Base-by-base conservation (phyloP, 805 yeast species). In the Monosporozyma siamensis region DNA sequence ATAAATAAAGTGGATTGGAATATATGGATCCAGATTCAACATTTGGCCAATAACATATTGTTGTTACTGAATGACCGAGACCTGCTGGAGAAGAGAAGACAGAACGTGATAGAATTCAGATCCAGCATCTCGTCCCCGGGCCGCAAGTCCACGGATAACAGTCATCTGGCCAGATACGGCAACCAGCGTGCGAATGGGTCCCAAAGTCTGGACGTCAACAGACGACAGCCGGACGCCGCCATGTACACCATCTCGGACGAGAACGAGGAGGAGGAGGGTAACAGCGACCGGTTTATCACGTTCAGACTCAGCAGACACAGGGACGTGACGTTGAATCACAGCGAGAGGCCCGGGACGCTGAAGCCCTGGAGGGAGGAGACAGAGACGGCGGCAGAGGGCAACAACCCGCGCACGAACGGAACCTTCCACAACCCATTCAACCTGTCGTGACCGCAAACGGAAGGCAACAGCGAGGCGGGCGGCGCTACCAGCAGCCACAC, bases 11-110 rank as follows among this genome's bases (percentile, higher is more conserved):
- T 59, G 12, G 58, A 67, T 42, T 52, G 52, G 1, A 54, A 65
- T 24, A 56, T 76, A 41, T 51, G 48, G 6, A 50, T 55, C 20
- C 74, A 72, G 48, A 59, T 79, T 38, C 50, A 62, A 4, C 65
- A 34, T 7, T 48, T 53, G 6, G 63, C 74, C 35, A 63, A 64
- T 38, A 74, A 71, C 52, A 39, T 60, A 6, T 42, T 52, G 10
- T 63, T 61, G 43, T 67, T 70, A 24, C 41, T 59, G 20, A 44
- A 48, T 8, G 59, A 60, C 42, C 54, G 52, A 21, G 51, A 48
- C 10, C 37, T 59, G 7, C 46, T 60, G 15, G 58, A 57, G 31
- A 47, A 51, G 41, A 45, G 55, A 27, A 47, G 62, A 25, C 46
- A 42, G 21, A 61, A 60, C 22, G 54, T 61, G 1, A 43, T 54